Evolutionary conservation across 192 early-diverging fungal genomes (phyloP), one percentile per base, ranked within the genome.

Genomic region (Coemansia sp.): DNA sequence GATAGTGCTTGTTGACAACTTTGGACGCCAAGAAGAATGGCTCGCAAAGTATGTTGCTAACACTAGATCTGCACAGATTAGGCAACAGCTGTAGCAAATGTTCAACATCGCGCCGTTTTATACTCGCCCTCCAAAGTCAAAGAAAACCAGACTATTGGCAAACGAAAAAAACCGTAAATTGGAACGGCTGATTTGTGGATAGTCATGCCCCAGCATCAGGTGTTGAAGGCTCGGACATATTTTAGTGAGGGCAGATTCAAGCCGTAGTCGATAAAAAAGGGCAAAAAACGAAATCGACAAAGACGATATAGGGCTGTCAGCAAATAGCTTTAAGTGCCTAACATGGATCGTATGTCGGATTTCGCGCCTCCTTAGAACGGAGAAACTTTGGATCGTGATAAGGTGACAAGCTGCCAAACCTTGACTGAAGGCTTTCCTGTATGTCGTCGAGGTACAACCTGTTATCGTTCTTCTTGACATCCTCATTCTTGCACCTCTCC

Each of bases 201-300:
- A 19, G 17, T 49, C 50, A 60, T 39, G 30, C 39, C 39, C 17
- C 26, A 75, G 62, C 23, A 58, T 10, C 43, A 69, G 32, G 32
- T 21, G 47, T 11, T 33, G n/a, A 16, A 75, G 57, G 5, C 14
- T 21, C 6, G 8, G 19, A 1, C 57, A 37, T 8, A 19, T 6
- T 11, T 62, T 60, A 17, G 40, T 0, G 10, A 75, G 17, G 8
- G 7, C 23, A 59, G 52, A 17, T 47, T 26, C 2, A 58, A 19
- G 23, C 23, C 30, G 6, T 13, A 1, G 1, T 66, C 62, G 1
- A 74, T 17, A 40, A 4, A 14, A 26, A 63, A 8, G 26, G 64
- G 62, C 23, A 57, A 62, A n/a, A 44, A 61, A 2, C 42, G 64
- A 16, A 44, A 44, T n/a, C 35, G 61, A 33, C 16, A 74, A 66